phyloP scores from a whole-genome alignment of 768 basidiomycete genomes.

The Lactifluus echinatus region DNA sequence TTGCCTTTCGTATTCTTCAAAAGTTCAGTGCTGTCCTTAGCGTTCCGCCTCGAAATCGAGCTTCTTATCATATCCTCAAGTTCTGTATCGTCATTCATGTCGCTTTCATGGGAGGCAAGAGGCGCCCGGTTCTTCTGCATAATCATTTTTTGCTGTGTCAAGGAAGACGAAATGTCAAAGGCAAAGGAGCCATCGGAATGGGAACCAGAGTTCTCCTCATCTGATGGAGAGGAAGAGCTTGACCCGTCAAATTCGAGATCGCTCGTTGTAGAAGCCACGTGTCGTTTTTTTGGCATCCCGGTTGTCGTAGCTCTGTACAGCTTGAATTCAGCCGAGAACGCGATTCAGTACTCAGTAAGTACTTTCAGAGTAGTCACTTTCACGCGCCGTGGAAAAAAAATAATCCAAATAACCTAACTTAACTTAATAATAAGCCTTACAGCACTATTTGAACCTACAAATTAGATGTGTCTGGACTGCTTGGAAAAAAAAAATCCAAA shows the following conservation, averaged over 20 bases:
- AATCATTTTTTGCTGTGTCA: slow-evolving; percentile 28
- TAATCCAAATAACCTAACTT: neutral
- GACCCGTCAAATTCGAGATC: neutral
- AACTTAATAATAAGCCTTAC: neutral
- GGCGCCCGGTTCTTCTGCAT: neutral
- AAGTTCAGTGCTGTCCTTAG: slow-evolving; percentile 66
- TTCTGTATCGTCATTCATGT: slow-evolving; percentile 42
- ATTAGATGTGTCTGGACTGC: too few relatives aligned
- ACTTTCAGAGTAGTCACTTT: too few relatives aligned
- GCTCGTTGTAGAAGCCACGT: neutral
- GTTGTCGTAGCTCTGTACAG: neutral
- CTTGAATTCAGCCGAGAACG: too few relatives aligned
- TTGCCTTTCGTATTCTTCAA: slow-evolving; percentile 74
- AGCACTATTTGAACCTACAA: too few relatives aligned
- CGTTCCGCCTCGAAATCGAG: slow-evolving; percentile 62
- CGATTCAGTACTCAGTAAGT: too few relatives aligned
- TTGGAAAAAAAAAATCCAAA: too few relatives aligned
- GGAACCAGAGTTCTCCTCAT: slow-evolving; percentile 16
- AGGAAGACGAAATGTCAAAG: slow-evolving; percentile 55
- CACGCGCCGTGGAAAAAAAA: neutral
- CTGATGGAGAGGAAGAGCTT: slow-evolving; percentile 1
- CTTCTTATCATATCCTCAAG: slow-evolving; percentile 57
- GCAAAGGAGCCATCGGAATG: too few relatives aligned
- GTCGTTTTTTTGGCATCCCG: neutral
- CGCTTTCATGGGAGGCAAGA: slow-evolving; percentile 23